A percentile compares a stretch with the other conserved stretches of the same genome.
Conservation (phyloP, 305 asterid genomes). For the Caryopteris hybrid region DNA sequence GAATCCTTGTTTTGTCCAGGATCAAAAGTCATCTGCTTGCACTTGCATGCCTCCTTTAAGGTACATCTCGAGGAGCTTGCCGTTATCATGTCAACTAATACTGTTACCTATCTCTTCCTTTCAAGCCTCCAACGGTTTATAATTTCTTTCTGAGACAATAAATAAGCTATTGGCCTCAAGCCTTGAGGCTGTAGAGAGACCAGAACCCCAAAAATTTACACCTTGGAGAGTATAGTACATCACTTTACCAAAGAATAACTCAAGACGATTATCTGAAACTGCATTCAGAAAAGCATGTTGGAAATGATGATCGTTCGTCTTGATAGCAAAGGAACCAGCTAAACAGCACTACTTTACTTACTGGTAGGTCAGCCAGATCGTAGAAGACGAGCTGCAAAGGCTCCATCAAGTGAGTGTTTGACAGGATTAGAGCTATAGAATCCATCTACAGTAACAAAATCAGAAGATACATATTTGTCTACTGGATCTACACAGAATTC, state of each 20-base stretch:
- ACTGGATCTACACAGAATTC: conserved; percentile 66
- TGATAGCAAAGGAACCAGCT: neutral
- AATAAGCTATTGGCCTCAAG: neutral
- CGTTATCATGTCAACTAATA: neutral
- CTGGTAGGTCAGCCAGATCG: conserved; percentile 33
- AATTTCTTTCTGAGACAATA: neutral
- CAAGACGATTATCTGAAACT: neutral
- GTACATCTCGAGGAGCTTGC: no score
- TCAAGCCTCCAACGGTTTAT: neutral
- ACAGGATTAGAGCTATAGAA: conserved; percentile 71
- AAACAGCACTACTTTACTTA: neutral
- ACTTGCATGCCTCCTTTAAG: no score
- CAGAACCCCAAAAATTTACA: neutral
- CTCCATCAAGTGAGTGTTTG: conserved; percentile 81
- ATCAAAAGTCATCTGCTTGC: neutral
- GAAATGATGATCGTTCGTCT: no score
- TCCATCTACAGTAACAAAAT: conserved; percentile 55
- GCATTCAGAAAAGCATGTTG: neutral
- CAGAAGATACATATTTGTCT: conserved; percentile 46
- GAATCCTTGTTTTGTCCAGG: neutral
- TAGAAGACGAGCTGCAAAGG: conserved; percentile 95
- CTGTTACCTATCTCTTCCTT: neutral
- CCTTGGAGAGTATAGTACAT: neutral
- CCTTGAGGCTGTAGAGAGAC: neutral
- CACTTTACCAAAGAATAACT: neutral